Conservation (phyloP, 352 stramenopile genomes). For the Pythium aquatile region DNA sequence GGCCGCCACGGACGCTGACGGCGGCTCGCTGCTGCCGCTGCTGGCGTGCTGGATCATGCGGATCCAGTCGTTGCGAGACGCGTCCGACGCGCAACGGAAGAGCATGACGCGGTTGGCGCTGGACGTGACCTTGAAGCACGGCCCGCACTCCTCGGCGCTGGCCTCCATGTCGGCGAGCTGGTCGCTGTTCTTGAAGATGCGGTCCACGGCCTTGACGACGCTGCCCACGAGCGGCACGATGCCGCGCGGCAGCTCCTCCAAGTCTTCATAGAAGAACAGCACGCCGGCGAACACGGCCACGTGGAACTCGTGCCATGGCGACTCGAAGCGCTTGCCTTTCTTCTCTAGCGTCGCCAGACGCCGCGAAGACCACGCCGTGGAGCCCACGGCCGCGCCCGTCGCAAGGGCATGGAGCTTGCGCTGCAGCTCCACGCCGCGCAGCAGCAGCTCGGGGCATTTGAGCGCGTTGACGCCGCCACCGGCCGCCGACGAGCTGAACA, state of each 20-base stretch:
- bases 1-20: neutral
- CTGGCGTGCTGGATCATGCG: slow-evolving; percentile 22
- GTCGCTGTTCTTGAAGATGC: slow-evolving; percentile 41
- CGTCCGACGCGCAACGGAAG: slow-evolving; percentile 31
- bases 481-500: slow-evolving; percentile 4
- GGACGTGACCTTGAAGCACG: slow-evolving; percentile 45
- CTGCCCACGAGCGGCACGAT: slow-evolving; percentile 33
- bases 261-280: slow-evolving; percentile 41
- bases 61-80: slow-evolving; percentile 24
- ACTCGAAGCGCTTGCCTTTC: slow-evolving; percentile 46
- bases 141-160: slow-evolving; percentile 34
- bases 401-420: neutral
- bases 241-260: slow-evolving; percentile 30
- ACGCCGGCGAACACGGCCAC: slow-evolving; percentile 33
- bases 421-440: slow-evolving; percentile 32
- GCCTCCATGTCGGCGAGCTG: slow-evolving; percentile 16
- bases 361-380: neutral
- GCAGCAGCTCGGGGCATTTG: slow-evolving; percentile 37
- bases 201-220: slow-evolving; percentile 37
- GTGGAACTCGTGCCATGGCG: slow-evolving; percentile 34
- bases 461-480: slow-evolving; percentile 20
- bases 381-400: no score
- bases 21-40: neutral
- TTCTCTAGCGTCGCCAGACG: slow-evolving; percentile 28
- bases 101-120: slow-evolving; percentile 36